Evolutionary conservation across 179 eudicot genomes (phyloP).

Genomic region (Carnegiea gigantea): DNA sequence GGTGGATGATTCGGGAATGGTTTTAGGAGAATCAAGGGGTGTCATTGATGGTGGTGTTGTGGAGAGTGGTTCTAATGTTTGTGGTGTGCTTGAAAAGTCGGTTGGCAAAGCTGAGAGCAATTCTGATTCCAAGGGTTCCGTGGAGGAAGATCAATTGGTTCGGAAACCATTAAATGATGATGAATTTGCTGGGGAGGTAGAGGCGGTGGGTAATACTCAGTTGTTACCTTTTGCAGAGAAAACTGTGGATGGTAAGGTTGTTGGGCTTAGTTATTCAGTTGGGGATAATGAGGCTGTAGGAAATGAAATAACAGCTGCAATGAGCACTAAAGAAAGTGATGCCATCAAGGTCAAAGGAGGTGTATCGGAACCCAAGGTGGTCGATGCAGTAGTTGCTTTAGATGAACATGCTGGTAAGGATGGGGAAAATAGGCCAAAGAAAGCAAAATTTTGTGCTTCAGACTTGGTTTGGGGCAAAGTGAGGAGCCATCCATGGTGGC

Average conservation of each 20-base stretch:
- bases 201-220: conserved; percentile 1
- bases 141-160: conserved; percentile 7
- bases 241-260: not conserved
- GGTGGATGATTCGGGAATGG: not conserved
- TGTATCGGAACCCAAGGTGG: conserved; percentile 2
- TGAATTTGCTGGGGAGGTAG: not conserved
- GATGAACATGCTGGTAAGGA: conserved; percentile 4
- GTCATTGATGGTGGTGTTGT: not conserved
- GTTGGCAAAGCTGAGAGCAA: not conserved
- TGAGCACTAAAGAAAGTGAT: conserved; percentile 1
- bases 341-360: not conserved
- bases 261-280: conserved; percentile 7
- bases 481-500: conserved; percentile 49
- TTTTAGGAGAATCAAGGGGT: not conserved
- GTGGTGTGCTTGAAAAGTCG: not conserved
- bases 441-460: conserved; percentile 21
- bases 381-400: conserved; percentile 17
- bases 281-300: conserved; percentile 1
- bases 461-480: conserved; percentile 45
- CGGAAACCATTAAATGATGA: conserved; percentile 8
- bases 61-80: not conserved
- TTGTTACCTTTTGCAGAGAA: conserved; percentile 7
- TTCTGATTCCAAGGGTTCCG: not conserved
- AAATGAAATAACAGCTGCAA: not conserved
- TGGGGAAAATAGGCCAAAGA: conserved; percentile 12